Percentiles rank a stretch among this genome's conserved stretches.
These are phyloP conservation scores for Fonsecaea monophora DNA, from an alignment of 2,329 filamentous ascomycete species.

Conservation along the genomic window DNA sequence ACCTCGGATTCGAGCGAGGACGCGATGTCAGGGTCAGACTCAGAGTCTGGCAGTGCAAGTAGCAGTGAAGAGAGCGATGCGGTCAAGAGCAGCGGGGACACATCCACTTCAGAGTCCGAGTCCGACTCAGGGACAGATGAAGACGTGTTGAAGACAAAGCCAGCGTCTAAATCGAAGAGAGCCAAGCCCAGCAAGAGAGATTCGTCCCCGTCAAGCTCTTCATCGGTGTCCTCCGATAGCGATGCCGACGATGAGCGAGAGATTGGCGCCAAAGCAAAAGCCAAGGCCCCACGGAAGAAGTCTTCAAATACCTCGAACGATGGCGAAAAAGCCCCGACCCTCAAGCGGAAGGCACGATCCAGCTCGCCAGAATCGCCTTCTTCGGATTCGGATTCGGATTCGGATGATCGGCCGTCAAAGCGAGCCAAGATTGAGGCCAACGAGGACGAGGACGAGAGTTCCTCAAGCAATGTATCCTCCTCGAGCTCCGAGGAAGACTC, in stretches of 20 bases:
- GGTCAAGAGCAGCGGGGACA: conserved; percentile 43
- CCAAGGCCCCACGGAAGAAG: conserved; percentile 40
- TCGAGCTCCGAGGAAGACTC: conserved; percentile 40
- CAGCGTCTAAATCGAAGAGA: conserved; percentile 39
- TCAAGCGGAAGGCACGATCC: conserved; percentile 66
- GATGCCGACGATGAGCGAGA: conserved; percentile 61
- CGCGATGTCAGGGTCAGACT: conserved; percentile 11
- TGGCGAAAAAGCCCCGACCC: conserved; percentile 41
- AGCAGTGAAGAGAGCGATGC: conserved; percentile 44
- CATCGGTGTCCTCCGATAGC: conserved; percentile 53
- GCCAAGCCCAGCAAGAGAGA: conserved; percentile 43
- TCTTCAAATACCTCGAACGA: conserved; percentile 57
- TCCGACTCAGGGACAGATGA: conserved; percentile 39
- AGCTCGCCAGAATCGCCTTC: conserved; percentile 49
- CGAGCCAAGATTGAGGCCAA: conserved; percentile 24
- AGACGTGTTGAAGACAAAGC: conserved; percentile 51
- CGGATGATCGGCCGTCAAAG: conserved; percentile 39
- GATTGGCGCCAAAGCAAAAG: conserved; percentile 41
- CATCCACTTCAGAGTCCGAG: conserved; percentile 44
- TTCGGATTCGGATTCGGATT: conserved; percentile 49
- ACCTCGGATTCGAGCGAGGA: conserved; percentile 32
- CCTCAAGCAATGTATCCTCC: conserved; percentile 45
- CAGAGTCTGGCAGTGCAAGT: conserved; percentile 35
- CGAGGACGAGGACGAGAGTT: conserved; percentile 22
- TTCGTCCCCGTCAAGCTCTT: conserved; percentile 37